Evolutionary conservation across 83 land plant genomes (phyloP), one percentile per base, ranked within the genome.

Genomic region (Picea abies): DNA sequence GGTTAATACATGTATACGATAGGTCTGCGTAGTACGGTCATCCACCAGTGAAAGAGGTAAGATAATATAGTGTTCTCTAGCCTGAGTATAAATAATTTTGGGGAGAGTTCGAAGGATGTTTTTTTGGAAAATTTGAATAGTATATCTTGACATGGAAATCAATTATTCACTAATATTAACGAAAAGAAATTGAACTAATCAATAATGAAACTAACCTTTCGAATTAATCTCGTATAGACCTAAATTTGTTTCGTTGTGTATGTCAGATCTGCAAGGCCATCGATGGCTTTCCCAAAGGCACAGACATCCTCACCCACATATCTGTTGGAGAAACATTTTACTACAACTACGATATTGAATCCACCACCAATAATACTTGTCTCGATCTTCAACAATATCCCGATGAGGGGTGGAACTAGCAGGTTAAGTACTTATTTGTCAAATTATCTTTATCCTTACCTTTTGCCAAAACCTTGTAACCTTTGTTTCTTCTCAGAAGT

Each of bases 31-130:
- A 88, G 85, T 86, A 85, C 11, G 72, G 87, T 81, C 80, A 81
- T 77, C 91, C 90, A 22, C 90, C 83, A 14, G 79, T 79, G 44
- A 37, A 86, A 73, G 83, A 82, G 67, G 89, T 92, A 16, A 83
- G 3, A 5, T 44, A 37, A 41, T 20, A 16, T 32, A 32, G 35
- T 32, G 35, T 32, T 32, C 35, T 32, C 35, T 1, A 32, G 35
- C 35, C 35, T 32, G 35, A 32, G 35, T 32, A 32, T 32, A 32
- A 32, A 32, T 32, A 32, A 32, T 32, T 32, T 32, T 32, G 35
- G 35, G 35, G 35, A 32, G 35, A 32, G 35, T 32, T 32, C 35
- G 1, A 32, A 32, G 35, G 35, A 32, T 32, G 35, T 32, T 32
- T 32, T 32, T 32, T 32, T 32, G 35, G 35, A 32, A 32, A 32